Percentiles rank a stretch among this genome's conserved stretches.
These are phyloP conservation scores for Penicillium canescens DNA, from an alignment of 495 filamentous ascomycete genomes.

Conservation along the genomic window DNA sequence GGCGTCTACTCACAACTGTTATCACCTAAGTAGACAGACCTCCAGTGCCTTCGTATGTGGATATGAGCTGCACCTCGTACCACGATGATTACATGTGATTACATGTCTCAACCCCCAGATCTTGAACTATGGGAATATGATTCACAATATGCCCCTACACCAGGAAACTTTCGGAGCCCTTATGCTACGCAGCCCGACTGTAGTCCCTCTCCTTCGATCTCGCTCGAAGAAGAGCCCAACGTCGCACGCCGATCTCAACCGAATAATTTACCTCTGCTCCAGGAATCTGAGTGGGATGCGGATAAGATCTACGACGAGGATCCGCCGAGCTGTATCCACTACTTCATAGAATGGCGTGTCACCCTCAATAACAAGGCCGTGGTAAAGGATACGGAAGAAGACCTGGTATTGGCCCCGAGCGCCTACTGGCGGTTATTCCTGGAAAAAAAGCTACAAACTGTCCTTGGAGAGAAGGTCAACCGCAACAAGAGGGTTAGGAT, in stretches of 20 bases:
- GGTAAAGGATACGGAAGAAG: conserved; percentile 26
- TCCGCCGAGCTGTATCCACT: conserved; percentile 29
- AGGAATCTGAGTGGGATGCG: conserved; percentile 2
- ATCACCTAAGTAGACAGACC: not conserved
- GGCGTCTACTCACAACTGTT: not conserved
- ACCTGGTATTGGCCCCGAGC: conserved; percentile 19
- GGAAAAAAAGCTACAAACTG: conserved; percentile 5
- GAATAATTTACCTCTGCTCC: not conserved
- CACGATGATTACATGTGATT: conserved; percentile 1
- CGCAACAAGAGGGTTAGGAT: conserved; percentile 2
- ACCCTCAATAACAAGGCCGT: conserved; percentile 29
- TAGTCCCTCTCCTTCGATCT: not conserved
- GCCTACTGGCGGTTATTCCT: conserved; percentile 8
- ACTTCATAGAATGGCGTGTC: conserved; percentile 36
- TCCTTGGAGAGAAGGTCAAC: conserved; percentile 3
- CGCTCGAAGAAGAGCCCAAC: not conserved
- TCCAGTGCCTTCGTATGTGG: not conserved
- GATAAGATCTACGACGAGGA: conserved; percentile 25
- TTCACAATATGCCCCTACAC: not conserved
- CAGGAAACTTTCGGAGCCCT: conserved; percentile 1
- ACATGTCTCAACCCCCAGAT: conserved; percentile 2
- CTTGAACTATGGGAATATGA: not conserved
- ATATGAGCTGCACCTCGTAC: not conserved
- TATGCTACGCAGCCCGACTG: not conserved
- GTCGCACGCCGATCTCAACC: not conserved